A percentile compares a stretch with the other conserved stretches of the same genome.
Evolutionary conservation across 345 rosid genomes (phyloP).

Genomic region (Ceriops decandra): DNA sequence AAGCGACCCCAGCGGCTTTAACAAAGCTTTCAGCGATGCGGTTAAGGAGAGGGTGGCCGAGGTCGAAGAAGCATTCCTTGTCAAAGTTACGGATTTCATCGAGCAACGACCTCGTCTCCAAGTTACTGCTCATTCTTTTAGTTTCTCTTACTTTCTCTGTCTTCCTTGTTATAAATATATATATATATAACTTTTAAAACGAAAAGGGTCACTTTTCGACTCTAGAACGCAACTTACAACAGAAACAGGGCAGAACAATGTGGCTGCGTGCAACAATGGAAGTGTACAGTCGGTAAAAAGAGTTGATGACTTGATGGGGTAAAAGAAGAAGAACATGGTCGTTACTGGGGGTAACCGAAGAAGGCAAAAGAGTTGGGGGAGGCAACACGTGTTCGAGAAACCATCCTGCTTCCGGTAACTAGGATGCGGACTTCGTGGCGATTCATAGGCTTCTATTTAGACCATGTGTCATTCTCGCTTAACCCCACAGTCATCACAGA

Average conservation of each 20-base stretch:
- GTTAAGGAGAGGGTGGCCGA: conserved; percentile 95
- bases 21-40: conserved; percentile 83
- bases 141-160: background rate
- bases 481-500: too few species aligned
- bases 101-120: conserved; percentile 41
- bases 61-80: conserved; percentile 62
- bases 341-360: background rate
- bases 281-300: background rate
- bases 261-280: too few species aligned
- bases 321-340: background rate
- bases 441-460: conserved; percentile 5
- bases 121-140: conserved; percentile 16
- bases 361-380: conserved; percentile 1
- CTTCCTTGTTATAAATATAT: too few species aligned
- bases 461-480: background rate
- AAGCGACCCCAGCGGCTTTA: conserved; percentile 74
- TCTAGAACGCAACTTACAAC: too few species aligned
- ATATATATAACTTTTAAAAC: too few species aligned
- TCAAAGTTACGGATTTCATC: conserved; percentile 56
- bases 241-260: too few species aligned
- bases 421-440: conserved; percentile 28
- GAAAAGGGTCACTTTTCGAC: too few species aligned
- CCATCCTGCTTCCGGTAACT: conserved; percentile 9
- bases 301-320: background rate
- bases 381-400: conserved; percentile 28